These are phyloP conservation scores for Phytopythium ostracodes DNA, from an alignment of 352 stramenopile species.

Conservation along the genomic window DNA sequence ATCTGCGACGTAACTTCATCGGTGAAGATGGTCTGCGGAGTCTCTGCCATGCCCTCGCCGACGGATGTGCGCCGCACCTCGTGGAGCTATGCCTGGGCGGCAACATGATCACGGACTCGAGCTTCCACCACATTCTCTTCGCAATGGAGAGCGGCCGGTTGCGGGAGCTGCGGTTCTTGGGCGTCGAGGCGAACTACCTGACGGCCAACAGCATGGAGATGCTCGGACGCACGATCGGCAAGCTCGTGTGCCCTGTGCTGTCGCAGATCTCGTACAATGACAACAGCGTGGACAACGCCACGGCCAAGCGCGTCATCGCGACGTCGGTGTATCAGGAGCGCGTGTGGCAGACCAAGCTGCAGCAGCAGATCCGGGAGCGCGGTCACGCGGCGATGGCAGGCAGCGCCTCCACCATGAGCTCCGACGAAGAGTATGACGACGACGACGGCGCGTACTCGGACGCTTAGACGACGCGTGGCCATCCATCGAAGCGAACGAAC, in stretches of 20 bases:
- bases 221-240: constrained; percentile 76
- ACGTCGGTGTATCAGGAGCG: constrained; percentile 75
- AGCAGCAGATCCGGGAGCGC: constrained; percentile 41
- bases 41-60: constrained; percentile 65
- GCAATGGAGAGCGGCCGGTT: constrained; percentile 77
- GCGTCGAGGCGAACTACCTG: constrained; percentile 86
- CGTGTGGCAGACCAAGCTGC: constrained; percentile 48
- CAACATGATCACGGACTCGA: constrained; percentile 83
- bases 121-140: constrained; percentile 78
- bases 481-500: neutral
- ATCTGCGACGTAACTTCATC: constrained; percentile 85
- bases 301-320: constrained; percentile 72
- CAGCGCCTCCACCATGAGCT: constrained; percentile 19
- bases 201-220: constrained; percentile 83
- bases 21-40: constrained; percentile 71
- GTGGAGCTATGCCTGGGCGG: constrained; percentile 75
- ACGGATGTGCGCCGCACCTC: constrained; percentile 62
- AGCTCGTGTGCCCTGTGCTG: constrained; percentile 70
- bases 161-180: constrained; percentile 59
- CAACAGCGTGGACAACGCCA: constrained; percentile 73
- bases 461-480: constrained; percentile 7
- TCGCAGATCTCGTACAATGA: constrained; percentile 87
- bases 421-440: constrained; percentile 21
- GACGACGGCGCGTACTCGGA: constrained; percentile 25
- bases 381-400: constrained; percentile 22